phyloP scores from a whole-genome alignment of 257 asterid genomes.

The Handroanthus guayacan region DNA sequence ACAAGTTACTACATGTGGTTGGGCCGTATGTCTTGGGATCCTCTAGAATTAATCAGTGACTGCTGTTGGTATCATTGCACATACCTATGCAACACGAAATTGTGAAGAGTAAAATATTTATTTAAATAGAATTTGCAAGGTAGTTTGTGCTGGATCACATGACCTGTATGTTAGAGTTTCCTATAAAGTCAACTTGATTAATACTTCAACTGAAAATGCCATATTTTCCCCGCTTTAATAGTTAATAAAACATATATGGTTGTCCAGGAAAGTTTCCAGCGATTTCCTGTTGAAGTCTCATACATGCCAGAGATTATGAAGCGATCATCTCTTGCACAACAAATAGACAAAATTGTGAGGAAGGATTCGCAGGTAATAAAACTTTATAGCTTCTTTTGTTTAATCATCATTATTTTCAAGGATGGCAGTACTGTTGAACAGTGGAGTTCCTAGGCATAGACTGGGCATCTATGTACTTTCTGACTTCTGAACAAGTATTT shows the following conservation, averaged over 20 bases:
- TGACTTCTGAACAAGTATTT: neutral
- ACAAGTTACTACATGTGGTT: neutral
- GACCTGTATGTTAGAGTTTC: neutral
- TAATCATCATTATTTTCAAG: neutral
- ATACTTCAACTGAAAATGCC: neutral
- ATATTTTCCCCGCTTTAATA: slow-evolving; percentile 12
- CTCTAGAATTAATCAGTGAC: neutral
- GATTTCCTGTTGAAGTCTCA: slow-evolving; percentile 81
- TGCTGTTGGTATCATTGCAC: neutral
- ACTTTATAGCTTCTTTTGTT: neutral
- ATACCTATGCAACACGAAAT: neutral
- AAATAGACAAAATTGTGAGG: slow-evolving; percentile 79
- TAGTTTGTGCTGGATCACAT: neutral
- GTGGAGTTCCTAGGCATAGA: slow-evolving; percentile 21
- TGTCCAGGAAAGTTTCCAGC: slow-evolving; percentile 84
- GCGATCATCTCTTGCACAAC: slow-evolving; percentile 90
- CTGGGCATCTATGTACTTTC: slow-evolving; percentile 4
- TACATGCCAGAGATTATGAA: slow-evolving; percentile 86
- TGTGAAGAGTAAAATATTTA: neutral
- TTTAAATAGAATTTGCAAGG: neutral
- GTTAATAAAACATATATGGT: slow-evolving; percentile 19
- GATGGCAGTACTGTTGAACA: neutral
- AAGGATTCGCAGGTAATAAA: slow-evolving; percentile 83
- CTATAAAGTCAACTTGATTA: neutral
- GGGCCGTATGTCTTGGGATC: slow-evolving; percentile 10